A percentile compares a stretch with the other conserved stretches of the same genome.
Evolutionary conservation across 345 rosid species (phyloP).

Genomic region (Euphorbia tirucalli): DNA sequence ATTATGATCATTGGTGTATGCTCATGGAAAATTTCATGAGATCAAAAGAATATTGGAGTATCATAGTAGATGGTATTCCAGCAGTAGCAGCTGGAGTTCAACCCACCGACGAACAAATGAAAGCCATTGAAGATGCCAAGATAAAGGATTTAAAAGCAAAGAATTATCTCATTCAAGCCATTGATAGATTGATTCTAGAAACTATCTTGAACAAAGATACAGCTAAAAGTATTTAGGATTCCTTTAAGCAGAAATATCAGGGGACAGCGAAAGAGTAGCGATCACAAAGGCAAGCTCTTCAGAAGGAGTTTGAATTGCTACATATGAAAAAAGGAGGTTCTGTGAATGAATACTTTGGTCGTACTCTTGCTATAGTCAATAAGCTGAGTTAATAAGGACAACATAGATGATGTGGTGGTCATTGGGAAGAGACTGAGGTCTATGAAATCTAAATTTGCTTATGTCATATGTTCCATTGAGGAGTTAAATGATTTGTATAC

Average conservation of each 20-base stretch:
- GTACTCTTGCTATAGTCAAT: constrained; percentile 12
- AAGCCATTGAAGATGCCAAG: background rate
- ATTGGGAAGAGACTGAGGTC: constrained; percentile 7
- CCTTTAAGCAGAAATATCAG: constrained; percentile 7
- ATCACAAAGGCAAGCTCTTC: too few species aligned
- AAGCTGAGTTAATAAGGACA: constrained; percentile 2
- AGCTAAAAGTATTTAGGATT: constrained; percentile 3
- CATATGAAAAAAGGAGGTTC: constrained; percentile 16
- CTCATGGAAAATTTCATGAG: constrained; percentile 9
- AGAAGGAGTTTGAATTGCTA: too few species aligned
- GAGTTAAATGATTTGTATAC: constrained; percentile 5
- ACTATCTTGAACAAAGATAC: too few species aligned
- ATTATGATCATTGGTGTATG: constrained; percentile 10
- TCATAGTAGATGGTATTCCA: constrained; percentile 12
- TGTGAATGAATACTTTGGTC: constrained; percentile 4
- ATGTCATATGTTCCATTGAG: constrained; percentile 3
- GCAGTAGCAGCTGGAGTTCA: constrained; percentile 6
- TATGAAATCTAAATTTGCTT: background rate
- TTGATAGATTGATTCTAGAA: background rate
- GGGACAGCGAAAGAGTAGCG: background rate
- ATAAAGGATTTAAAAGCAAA: background rate
- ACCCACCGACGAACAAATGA: background rate
- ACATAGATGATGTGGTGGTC: background rate
- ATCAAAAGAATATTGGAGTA: constrained; percentile 1
- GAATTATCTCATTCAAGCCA: background rate